Base-by-base conservation (phyloP, 345 rosid genomes). In the Aegle marmelos region DNA sequence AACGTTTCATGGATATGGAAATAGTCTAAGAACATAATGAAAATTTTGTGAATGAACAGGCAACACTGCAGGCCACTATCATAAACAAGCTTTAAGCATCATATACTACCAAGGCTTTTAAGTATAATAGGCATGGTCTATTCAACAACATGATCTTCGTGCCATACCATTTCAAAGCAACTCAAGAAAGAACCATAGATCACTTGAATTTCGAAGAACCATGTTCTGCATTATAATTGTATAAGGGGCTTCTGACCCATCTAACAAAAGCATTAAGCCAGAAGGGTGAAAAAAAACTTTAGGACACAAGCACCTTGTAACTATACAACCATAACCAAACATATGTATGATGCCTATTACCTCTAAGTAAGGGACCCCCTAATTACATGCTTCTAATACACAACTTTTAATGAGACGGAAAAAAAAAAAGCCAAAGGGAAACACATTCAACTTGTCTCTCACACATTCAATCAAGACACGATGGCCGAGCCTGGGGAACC, bases 401-500 rank as follows among this genome's bases (percentile, higher is more conserved):
- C 76, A 76, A 80, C 70, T 41, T 24, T 31, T 6, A 39, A 39
- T 13, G 39, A 39, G 21, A n/a, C n/a, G 25, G n/a, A 59, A 36
- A 36, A 36, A 34, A 36, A 37, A 19, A 36, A 72, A 34, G 65
- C 30, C 60, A 71, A 78, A 37, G 34, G 16, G 70, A 72, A 71
- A 75, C 56, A 72, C 75, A 37, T 27, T 25, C 54, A 68, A 53
- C 76, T 69, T 13, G 27, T 64, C 68, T 76, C 72, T 50, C 45
- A 65, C 41, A 11, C 70, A 64, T 37, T 79, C 60, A 70, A 59
- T 85, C 83, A 81, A 78, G 91, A 80, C 59, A 82, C 60, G 7
- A 82, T n/a, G 21, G 76, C 79, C 50, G 83, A 31, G 22, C 83
- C 86, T 30, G 77, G 50, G 53, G 87, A 80, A 69, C 90, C 85